phyloP scores from a whole-genome alignment of 345 rosid species.

The Capsella bursapastoris region DNA sequence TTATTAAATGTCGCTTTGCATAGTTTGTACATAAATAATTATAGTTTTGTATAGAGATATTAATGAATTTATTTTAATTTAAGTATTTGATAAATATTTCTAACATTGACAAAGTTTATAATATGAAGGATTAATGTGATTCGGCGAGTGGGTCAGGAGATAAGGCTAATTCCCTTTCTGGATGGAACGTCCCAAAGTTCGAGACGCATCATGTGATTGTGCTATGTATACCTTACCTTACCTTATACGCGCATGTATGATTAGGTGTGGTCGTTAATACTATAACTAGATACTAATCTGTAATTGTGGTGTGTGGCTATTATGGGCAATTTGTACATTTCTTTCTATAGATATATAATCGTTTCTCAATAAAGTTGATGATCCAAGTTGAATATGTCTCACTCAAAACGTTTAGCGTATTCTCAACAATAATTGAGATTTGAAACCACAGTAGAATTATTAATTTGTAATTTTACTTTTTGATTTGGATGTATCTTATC shows the following conservation, averaged over 20 bases:
- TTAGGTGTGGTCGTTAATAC: not conserved
- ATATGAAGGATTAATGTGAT: not conserved
- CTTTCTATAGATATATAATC: not conserved
- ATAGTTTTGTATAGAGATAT: not conserved
- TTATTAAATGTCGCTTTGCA: not conserved
- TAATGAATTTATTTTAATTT: not conserved
- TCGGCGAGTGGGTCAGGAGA: conserved; percentile 14
- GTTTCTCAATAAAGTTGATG: not conserved
- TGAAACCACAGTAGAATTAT: no score
- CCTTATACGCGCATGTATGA: conserved; percentile 2
- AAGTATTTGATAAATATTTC: not conserved
- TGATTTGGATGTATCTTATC: not conserved
- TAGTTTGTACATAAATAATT: not conserved
- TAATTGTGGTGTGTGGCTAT: not conserved
- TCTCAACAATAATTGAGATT: not conserved
- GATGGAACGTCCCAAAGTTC: conserved; percentile 29
- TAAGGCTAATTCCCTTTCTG: not conserved
- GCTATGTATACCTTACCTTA: not conserved
- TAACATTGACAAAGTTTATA: conserved; percentile 1
- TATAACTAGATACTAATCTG: not conserved
- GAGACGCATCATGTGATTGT: conserved; percentile 31
- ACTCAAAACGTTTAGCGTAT: not conserved
- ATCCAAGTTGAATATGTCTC: not conserved
- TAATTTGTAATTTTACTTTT: no score
- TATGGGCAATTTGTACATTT: not conserved